Base-by-base conservation (phyloP, 169 alveolate species). In the Plasmodium vinckei region DNA sequence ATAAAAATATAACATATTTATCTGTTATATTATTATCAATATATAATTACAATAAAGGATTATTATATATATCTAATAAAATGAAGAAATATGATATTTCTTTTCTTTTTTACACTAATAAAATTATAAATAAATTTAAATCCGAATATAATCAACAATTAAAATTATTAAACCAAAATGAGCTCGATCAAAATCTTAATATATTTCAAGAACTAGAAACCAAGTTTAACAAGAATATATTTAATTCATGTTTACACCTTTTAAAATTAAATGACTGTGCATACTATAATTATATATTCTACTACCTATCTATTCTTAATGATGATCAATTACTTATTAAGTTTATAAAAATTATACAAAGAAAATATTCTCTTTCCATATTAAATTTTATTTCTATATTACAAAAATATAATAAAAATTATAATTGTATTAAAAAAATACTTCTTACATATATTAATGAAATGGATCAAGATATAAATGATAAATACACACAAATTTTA, bases 11-110 rank as follows among this genome's bases (percentile, higher is more conserved):
- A 63, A 77, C 71, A 6, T 77, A 63, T 53, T 64, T 77, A 77
- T 77, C 88, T 64, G 77, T 69, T 56, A 57, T 77, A 25, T 57
- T 77, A 59, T 47, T 77, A 59, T 77, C 88, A 9, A 64, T 77
- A 63, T 77, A 77, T 77, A 77, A 64, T 53, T 77, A 77, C 59
- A 77, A 77, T 54, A 77, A 77, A 56, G 88, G 88, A 17, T 57
- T 77, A 27, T 57, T 77, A 9, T 63, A 77, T 57, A 42, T 65
- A 21, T 77, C 77, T 19, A 77, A 63, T 15, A 46, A 77, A 77
- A 77, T 77, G 73, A 61, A 77, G 60, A 77, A 77, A 57, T 68
- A 63, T 64, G 77, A 77, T 64, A 77, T 77, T 47, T 77, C 65
- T 21, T 65, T 77, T 68, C 75, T 77, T 46, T 77, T 77, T 65